phyloP scores from a whole-genome alignment of 2,329 filamentous ascomycete genomes.

The Thielaviopsis ethacetica region DNA sequence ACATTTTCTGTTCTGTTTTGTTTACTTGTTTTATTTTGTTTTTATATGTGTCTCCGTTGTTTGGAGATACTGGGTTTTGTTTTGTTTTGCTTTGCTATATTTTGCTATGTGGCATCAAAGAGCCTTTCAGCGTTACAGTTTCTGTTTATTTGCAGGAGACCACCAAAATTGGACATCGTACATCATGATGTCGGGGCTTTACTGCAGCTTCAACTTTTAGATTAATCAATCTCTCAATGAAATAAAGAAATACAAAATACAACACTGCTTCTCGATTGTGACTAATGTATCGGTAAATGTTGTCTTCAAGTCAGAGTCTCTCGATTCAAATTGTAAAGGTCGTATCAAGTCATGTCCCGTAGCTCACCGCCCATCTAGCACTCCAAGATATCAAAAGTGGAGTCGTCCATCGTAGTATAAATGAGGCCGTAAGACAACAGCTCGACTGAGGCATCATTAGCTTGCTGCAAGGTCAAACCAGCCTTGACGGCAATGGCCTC shows the following conservation, averaged over 20 bases:
- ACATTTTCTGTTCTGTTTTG: not conserved
- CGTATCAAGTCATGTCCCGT: not conserved
- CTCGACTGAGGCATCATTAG: constrained; percentile 67
- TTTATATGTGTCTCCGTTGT: not conserved
- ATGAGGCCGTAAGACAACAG: constrained; percentile 57
- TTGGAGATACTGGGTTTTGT: not conserved
- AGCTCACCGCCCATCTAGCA: constrained; percentile 23
- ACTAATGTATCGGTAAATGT: not conserved
- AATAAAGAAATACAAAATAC: not conserved
- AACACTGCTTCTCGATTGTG: not conserved
- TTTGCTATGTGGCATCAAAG: not conserved
- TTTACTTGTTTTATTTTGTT: constrained; percentile 1
- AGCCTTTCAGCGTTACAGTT: not conserved
- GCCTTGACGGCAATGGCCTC: constrained; percentile 55
- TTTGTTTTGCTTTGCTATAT: not conserved
- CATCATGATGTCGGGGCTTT: not conserved
- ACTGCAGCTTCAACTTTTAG: not conserved
- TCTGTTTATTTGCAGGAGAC: not conserved
- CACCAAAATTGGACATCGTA: not conserved
- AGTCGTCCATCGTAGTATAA: constrained; percentile 83
- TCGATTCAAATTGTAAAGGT: not conserved
- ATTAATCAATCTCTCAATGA: constrained; percentile 3
- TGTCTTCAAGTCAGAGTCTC: not conserved
- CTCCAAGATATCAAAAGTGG: constrained; percentile 78
- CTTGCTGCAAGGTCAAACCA: constrained; percentile 50